Evolutionary conservation across 768 basidiomycete genomes (phyloP), one percentile per base, ranked within the genome.

Genomic region (Lactarius hatsudake): DNA sequence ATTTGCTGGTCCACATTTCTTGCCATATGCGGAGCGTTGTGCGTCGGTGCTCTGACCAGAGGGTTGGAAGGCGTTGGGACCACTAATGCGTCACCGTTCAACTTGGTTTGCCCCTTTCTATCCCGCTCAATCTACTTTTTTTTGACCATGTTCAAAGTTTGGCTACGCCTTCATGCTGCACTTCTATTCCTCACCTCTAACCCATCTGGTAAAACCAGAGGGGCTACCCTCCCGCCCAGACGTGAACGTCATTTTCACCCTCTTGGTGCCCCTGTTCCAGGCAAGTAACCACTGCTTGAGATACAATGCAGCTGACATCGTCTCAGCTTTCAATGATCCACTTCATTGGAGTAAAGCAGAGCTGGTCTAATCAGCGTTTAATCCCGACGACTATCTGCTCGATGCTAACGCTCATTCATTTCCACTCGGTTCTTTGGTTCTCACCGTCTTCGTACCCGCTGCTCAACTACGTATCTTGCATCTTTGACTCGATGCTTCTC

Each of bases 161-260:
- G 89, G 87, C 26, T 93, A 91, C 71, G 86, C 89, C 1, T 91
- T 91, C 75, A 80, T 91, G 38, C 76, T 93, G 23, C 87, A 92
- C 69, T 82, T 90, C 9, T 91, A 91, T 77, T 84, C 88, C 0
- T 86, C 87, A 2, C 87, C 88, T 0, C 72, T 86, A 48, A 83
- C 87, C 6, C 87, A 89, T 73, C 67, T 68, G 28, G 74, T 76
- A 71, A 82, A 80, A 63, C 73, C 78, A 5, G 74, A 77, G 3
- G 81, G 78, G 2, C 72, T 79, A 4, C 86, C 85, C 0, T 83
- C 88, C 10, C 80, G 90, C 54, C 91, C 90, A 5, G 89, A 91
- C 71, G 83, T 84, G 59, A 89, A 93, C 72, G 85, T 86, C 30
- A 78, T 90, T n/a, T 80, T 92, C 65, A 89, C 87, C 9, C 85